phyloP scores from a whole-genome alignment of 2,329 filamentous ascomycete species.

The Beauveria rudraprayagi region DNA sequence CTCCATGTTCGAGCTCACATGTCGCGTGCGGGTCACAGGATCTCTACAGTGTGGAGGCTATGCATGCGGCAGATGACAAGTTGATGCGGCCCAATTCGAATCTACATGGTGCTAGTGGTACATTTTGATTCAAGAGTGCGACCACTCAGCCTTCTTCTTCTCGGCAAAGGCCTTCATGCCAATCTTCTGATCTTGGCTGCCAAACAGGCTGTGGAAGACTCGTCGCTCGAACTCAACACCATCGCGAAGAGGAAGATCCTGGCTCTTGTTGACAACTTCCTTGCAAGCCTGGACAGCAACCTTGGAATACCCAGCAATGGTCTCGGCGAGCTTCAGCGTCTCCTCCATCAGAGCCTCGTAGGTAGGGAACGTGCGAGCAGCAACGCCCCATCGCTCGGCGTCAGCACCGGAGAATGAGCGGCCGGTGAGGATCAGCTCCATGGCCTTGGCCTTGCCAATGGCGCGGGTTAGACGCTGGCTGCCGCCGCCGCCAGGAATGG shows the following conservation, averaged over 20 bases:
- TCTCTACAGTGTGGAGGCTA: not conserved
- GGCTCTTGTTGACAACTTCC: conserved; percentile 99
- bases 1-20: not conserved
- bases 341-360: conserved; percentile 77
- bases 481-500: conserved; percentile 85
- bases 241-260: conserved; percentile 79
- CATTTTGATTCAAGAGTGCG: conserved; percentile 51
- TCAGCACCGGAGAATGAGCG: conserved; percentile 76
- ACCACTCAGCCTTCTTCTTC: conserved; percentile 92
- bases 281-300: conserved; percentile 87
- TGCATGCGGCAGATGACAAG: not conserved
- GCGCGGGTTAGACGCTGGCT: conserved; percentile 80
- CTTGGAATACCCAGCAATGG: conserved; percentile 76
- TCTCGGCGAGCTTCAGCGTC: conserved; percentile 75
- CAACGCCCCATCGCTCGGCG: conserved; percentile 85
- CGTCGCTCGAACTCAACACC: conserved; percentile 92
- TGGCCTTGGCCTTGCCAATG: conserved; percentile 75
- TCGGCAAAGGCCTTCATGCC: conserved; percentile 92
- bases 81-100: not conserved
- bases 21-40: conserved; percentile 4
- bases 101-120: conserved; percentile 2
- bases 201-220: conserved; percentile 88
- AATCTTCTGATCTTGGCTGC: conserved; percentile 93
- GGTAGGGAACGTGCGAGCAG: conserved; percentile 69
- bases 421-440: conserved; percentile 86